Conservation (phyloP, 2,329 filamentous ascomycete genomes). For the Proliferodiscus dingleyae region DNA sequence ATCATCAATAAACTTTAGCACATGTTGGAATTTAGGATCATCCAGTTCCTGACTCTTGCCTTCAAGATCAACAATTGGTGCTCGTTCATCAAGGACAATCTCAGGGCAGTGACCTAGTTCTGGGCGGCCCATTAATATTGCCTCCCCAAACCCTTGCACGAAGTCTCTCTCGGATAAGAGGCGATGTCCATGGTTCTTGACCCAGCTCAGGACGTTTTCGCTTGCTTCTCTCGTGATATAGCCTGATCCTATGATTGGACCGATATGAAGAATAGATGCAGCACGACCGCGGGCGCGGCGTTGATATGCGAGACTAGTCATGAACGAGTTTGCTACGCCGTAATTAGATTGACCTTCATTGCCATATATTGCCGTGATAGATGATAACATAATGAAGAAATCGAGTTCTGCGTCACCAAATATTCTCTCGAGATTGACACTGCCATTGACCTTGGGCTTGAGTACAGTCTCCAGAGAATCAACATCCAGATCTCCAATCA, state of each 20-base stretch:
- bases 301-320: background rate
- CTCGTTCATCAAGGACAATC: no score
- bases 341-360: slow-evolving; percentile 12
- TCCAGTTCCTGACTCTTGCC: no score
- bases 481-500: slow-evolving; percentile 30
- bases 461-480: slow-evolving; percentile 31
- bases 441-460: slow-evolving; percentile 30
- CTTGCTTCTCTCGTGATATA: background rate
- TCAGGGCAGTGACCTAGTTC: no score
- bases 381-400: slow-evolving; percentile 38
- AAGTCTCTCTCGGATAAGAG: no score
- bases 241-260: background rate
- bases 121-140: no score
- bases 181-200: no score
- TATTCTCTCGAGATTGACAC: slow-evolving; percentile 14
- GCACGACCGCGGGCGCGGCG: background rate
- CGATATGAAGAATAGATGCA: background rate
- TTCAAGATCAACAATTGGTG: no score
- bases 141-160: no score
- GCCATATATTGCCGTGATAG: slow-evolving; percentile 22
- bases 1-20: no score
- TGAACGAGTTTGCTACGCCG: slow-evolving; percentile 11
- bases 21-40: no score
- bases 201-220: no score
- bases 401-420: slow-evolving; percentile 26